A percentile compares a stretch with the other conserved stretches of the same genome.
phyloP scores from a whole-genome alignment of 176 grass and related monocot genomes.

The Oryza longistaminata region DNA sequence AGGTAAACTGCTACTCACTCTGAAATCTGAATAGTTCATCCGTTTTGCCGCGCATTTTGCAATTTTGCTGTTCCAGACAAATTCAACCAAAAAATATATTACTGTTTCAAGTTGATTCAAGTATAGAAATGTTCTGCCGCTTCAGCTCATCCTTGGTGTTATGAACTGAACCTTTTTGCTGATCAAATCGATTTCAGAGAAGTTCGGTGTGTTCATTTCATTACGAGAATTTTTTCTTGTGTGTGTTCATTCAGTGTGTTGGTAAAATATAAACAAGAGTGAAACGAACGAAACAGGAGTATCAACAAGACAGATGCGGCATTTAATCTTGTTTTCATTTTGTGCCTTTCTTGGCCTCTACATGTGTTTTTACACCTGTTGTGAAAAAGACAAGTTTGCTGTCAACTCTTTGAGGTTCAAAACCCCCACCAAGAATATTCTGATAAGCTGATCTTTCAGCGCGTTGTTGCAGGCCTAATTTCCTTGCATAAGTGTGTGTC shows the following conservation, averaged over 20 bases:
- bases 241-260: not conserved
- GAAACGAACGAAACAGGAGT: not conserved
- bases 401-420: conserved; percentile 21
- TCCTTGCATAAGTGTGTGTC: not conserved
- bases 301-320: conserved; percentile 10
- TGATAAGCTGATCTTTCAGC: conserved; percentile 35
- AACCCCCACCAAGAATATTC: conserved; percentile 19
- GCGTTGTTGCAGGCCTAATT: not conserved
- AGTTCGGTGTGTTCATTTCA: not conserved
- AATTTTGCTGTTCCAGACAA: not conserved
- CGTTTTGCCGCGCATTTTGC: not conserved
- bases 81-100: not conserved
- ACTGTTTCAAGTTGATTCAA: not conserved
- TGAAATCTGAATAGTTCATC: not conserved
- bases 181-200: not conserved
- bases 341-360: not conserved
- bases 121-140: not conserved
- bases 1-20: conserved; percentile 31
- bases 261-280: not conserved
- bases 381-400: conserved; percentile 25
- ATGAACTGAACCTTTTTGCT: not conserved
- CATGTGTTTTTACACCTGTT: not conserved
- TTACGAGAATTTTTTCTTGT: not conserved
- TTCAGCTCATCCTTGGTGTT: not conserved
- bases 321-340: not conserved